Conservation (phyloP, 2,329 filamentous ascomycete genomes). For the Cladophialophora bantiana region DNA sequence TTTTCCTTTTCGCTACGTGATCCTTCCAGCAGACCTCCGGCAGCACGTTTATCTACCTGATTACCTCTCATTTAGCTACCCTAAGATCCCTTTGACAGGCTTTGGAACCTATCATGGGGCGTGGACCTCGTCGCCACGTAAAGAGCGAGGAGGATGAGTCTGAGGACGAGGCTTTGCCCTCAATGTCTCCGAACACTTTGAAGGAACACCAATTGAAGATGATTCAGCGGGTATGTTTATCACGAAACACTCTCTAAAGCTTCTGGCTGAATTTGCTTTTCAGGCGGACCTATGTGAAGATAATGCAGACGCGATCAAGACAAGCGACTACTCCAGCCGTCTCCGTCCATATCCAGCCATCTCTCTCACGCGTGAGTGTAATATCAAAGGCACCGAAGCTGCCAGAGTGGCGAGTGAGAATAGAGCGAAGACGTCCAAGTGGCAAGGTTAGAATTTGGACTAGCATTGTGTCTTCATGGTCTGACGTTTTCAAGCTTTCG, state of each 20-base stretch:
- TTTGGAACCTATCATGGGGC: neutral
- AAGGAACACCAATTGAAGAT: neutral
- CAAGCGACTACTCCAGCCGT: neutral
- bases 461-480: neutral
- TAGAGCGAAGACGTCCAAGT: neutral
- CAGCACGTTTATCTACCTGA: neutral
- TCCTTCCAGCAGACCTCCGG: constrained; percentile 43
- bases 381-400: neutral
- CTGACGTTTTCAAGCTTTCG: constrained; percentile 22
- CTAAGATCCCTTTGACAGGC: neutral
- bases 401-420: neutral
- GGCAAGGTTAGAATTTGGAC: neutral
- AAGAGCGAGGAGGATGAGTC: constrained; percentile 1
- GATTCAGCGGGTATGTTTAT: neutral
- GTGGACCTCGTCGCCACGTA: neutral
- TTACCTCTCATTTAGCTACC: neutral
- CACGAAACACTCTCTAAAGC: neutral
- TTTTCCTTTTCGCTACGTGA: constrained; percentile 44
- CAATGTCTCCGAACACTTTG: neutral
- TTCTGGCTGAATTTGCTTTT: neutral
- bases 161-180: neutral
- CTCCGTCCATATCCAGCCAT: neutral
- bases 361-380: neutral
- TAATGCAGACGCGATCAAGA: neutral
- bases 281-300: neutral